Conservation (phyloP, 257 asterid species). For the Nicotiana sylvestris region DNA sequence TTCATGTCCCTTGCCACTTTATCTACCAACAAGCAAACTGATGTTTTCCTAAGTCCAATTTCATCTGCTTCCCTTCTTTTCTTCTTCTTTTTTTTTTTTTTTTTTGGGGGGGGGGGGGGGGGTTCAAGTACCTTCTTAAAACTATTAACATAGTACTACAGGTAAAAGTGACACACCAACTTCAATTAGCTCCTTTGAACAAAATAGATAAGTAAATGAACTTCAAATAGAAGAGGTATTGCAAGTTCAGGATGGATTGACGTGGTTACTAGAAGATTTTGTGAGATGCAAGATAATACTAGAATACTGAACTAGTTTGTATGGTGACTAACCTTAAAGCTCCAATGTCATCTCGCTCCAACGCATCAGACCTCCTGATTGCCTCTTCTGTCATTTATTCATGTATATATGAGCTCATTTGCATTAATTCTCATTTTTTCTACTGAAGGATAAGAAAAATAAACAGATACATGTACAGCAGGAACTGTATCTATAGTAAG, state of each 20-base stretch:
- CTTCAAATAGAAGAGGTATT: not conserved
- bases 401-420: not conserved
- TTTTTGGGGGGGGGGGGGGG: not conserved
- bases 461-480: not conserved
- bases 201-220: not conserved
- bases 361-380: constrained; percentile 66
- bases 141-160: no score
- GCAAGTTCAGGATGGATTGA: not conserved
- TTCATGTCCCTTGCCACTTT: not conserved
- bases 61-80: not conserved
- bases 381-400: constrained; percentile 62
- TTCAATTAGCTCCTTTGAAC: not conserved
- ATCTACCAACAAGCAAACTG: not conserved
- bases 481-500: not conserved
- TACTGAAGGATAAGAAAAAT: not conserved
- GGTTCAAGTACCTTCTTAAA: no score
- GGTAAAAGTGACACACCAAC: no score
- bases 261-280: not conserved
- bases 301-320: not conserved
- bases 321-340: constrained; percentile 54
- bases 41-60: not conserved
- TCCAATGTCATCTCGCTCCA: constrained; percentile 65
- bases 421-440: not conserved
- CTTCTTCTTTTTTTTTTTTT: not conserved
- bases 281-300: not conserved